phyloP scores from a whole-genome alignment of 371 early-diverging fungal genomes.

The Gilbertella persicaria region DNA sequence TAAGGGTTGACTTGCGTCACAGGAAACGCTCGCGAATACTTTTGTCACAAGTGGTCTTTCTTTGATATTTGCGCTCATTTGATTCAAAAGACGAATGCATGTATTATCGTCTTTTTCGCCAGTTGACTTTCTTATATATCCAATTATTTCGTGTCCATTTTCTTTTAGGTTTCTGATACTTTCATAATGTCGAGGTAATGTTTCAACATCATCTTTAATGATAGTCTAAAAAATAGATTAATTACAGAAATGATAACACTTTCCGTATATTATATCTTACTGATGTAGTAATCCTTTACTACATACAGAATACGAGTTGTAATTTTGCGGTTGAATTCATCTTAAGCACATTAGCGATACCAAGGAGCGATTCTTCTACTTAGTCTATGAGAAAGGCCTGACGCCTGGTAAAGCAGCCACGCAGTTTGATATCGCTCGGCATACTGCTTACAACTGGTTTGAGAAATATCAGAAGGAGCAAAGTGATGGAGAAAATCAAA shows the following conservation, averaged over 20 bases:
- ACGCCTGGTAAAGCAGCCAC: too few relatives aligned
- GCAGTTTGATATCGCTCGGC: too few relatives aligned
- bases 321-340: slow-evolving; percentile 20
- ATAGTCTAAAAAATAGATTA: slow-evolving; percentile 19
- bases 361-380: too few relatives aligned
- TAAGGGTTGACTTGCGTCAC: slow-evolving; percentile 17
- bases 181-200: slow-evolving; percentile 9
- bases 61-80: slow-evolving; percentile 14
- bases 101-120: slow-evolving; percentile 16
- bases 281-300: slow-evolving; percentile 17
- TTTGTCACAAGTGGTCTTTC: slow-evolving; percentile 22
- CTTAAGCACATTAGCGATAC: too few relatives aligned
- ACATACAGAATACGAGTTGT: slow-evolving; percentile 16
- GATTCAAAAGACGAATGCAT: slow-evolving; percentile 16
- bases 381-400: too few relatives aligned
- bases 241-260: slow-evolving; percentile 13
- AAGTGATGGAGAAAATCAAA: too few relatives aligned
- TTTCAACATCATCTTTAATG: slow-evolving; percentile 6
- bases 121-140: slow-evolving; percentile 17
- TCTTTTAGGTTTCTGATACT: slow-evolving; percentile 14
- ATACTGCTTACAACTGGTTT: too few relatives aligned
- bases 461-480: too few relatives aligned
- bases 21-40: slow-evolving; percentile 16
- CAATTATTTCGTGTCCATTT: slow-evolving; percentile 17
- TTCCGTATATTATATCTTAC: slow-evolving; percentile 23